These are phyloP conservation scores for Ophiognomonia clavigignenti-juglandacearum DNA, from an alignment of 2,329 filamentous ascomycete species.

Conservation along the genomic window DNA sequence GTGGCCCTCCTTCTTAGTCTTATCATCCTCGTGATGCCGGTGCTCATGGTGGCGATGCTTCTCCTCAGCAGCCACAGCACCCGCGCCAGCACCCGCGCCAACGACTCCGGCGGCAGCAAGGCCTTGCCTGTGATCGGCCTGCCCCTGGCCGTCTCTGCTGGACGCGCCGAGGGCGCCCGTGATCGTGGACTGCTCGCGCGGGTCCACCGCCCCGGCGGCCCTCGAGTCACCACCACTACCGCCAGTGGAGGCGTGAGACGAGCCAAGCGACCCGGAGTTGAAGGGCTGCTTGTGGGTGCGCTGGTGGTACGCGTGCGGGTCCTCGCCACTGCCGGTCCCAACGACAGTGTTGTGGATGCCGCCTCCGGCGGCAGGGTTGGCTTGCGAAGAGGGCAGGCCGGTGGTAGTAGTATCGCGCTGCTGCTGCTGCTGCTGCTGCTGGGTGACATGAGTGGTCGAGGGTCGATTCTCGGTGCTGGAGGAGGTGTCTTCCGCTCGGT, in stretches of 20 bases:
- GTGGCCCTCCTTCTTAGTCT: too few species aligned
- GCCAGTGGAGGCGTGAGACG: not conserved
- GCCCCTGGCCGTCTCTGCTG: constrained; percentile 2
- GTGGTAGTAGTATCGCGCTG: too few species aligned
- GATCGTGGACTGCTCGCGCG: constrained; percentile 1
- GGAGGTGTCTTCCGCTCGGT: not conserved
- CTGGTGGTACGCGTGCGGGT: not conserved
- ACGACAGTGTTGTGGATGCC: constrained; percentile 13
- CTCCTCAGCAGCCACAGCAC: constrained; percentile 5
- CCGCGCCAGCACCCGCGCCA: constrained; percentile 5
- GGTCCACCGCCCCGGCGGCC: too few species aligned
- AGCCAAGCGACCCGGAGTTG: not conserved
- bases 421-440: constrained; percentile 2
- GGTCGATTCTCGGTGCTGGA: not conserved
- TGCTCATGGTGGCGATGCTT: constrained; percentile 9
- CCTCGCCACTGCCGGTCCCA: constrained; percentile 7
- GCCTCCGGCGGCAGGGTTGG: not conserved
- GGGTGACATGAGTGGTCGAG: not conserved
- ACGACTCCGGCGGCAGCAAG: not conserved
- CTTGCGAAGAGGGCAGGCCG: not conserved
- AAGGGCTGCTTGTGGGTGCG: not conserved
- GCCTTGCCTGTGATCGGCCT: not conserved
- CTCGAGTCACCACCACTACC: not conserved
- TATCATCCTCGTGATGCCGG: not conserved
- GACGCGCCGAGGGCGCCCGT: constrained; percentile 5